Evolutionary conservation across 2,329 filamentous ascomycete genomes (phyloP).

Genomic region (Beauveria brongniartii): DNA sequence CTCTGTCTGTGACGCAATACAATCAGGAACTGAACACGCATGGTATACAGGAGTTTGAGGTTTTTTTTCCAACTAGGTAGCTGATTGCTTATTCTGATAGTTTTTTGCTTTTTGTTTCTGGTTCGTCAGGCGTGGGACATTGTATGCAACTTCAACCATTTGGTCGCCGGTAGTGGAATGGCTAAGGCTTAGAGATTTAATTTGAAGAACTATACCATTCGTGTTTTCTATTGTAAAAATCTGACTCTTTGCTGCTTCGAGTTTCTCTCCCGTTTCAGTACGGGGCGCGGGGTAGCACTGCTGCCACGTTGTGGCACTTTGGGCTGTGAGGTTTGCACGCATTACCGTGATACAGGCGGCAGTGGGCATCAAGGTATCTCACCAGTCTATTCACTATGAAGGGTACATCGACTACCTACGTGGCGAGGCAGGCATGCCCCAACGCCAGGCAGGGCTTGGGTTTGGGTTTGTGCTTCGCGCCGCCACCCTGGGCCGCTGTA

Average conservation of each 20-base stretch:
- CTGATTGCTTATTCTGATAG: slow-evolving; percentile 3
- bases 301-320: not conserved
- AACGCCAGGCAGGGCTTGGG: slow-evolving; percentile 2
- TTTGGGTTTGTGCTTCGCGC: slow-evolving; percentile 5
- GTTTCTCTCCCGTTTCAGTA: too few relatives aligned
- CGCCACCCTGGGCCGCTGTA: not conserved
- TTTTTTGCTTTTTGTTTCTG: not conserved
- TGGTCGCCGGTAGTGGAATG: not conserved
- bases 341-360: not conserved
- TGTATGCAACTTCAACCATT: not conserved
- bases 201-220: slow-evolving; percentile 7
- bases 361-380: not conserved
- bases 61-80: not conserved
- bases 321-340: not conserved
- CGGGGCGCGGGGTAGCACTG: not conserved
- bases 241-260: not conserved
- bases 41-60: slow-evolving; percentile 4
- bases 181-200: slow-evolving; percentile 1
- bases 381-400: not conserved
- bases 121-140: not conserved
- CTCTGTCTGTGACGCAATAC: not conserved
- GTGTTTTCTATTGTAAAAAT: not conserved
- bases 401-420: not conserved
- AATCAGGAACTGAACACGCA: not conserved
- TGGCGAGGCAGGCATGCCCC: not conserved